Evolutionary conservation across 257 asterid species (phyloP), one percentile per base, ranked within the genome.

Genomic region (Haberlea rhodopensis): DNA sequence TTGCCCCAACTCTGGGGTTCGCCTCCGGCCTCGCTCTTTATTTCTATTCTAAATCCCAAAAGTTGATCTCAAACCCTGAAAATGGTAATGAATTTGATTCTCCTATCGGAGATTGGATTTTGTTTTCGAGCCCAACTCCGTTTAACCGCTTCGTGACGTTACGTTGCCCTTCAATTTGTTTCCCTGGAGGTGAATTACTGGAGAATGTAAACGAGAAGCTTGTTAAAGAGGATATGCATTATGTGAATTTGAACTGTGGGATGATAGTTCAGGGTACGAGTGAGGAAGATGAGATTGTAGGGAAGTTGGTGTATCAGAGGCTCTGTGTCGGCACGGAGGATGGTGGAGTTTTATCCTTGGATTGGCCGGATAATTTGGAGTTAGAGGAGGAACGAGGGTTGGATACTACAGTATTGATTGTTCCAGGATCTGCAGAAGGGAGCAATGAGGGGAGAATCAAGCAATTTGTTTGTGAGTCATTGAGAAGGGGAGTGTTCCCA

Each of bases 351-450:
- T 66, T 94, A 67, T 76, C 99, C 18, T 66, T 94, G 74, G 99
- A 94, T 78, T 94, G 96, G 96, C 99, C 97, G n/a, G 90, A 69
- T 5, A 79, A 81, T 79, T 80, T 94, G 89, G 87, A 77, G 59
- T 63, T 94, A 83, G 88, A 79, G 73, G 99, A 86, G 73, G 97
- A 90, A 52, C 77, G 79, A 15, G 97, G 97, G 48, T 73, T 87
- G 78, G 99, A 94, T 75, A 84, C 95, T 13, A 87, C 97, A 19
- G 62, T 83, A 57, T 40, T 94, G 81, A 75, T 94, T 66, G 87
- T 94, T 62, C 99, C 99, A 0, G 99, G 99, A 46, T 85, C 96
- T 19, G 66, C 81, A 0, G 87, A 90, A 51, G 99, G 99, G 75
- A 89, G 96, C 74, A 71, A 71, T 61, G 95, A 85, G 79, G 66